Base-by-base conservation (phyloP, 805 yeast species). In the Diddensiella caesifluorescens region DNA sequence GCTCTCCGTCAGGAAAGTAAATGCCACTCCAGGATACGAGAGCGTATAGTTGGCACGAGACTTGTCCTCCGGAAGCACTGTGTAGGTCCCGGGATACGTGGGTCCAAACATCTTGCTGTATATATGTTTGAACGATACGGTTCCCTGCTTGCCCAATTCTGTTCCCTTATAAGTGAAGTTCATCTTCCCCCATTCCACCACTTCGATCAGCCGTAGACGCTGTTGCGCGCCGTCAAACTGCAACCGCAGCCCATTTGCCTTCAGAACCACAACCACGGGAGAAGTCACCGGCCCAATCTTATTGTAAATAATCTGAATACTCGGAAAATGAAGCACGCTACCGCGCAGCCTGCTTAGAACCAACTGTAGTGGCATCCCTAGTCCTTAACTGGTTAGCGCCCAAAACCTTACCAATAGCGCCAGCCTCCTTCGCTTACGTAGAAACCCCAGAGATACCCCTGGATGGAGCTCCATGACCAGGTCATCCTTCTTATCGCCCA, bases 41-140 rank as follows among this genome's bases (percentile, higher is more conserved):
- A 78, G 61, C 9, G 67, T 57, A 50, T 77, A 78, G 19, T 55
- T 47, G 12, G 50, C 44, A 18, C 55, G 42, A 4, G 47, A 47
- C 2, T 45, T 38, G 38, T 65, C 62, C 10, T 18, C 32, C 13
- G 21, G 31, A n/a, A 21, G 9, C 18, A 13, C 15, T 6, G 5
- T 6, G 18, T 67, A 53, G 18, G 46, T 50, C 0, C 83, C 83
- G 1, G 82, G 80, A 47, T 73, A 75, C 0, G 83, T 76, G 1
- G 83, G 83, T 0, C 84, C 84, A 55, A 78, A 75, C 3, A 70
- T 62, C 55, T 69, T 72, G 53, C 73, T 73, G 57, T 78, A 78
- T 2, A 77, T 66, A 29, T 63, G 60, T 38, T 69, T 70, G 50
- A 76, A 68, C 12, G 48, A 44, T 15, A 49, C 49, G 4, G 45